Evolutionary conservation across 169 alveolate species (phyloP), one percentile per base, ranked within the genome.

Genomic region (Besnoitia besnoiti): DNA sequence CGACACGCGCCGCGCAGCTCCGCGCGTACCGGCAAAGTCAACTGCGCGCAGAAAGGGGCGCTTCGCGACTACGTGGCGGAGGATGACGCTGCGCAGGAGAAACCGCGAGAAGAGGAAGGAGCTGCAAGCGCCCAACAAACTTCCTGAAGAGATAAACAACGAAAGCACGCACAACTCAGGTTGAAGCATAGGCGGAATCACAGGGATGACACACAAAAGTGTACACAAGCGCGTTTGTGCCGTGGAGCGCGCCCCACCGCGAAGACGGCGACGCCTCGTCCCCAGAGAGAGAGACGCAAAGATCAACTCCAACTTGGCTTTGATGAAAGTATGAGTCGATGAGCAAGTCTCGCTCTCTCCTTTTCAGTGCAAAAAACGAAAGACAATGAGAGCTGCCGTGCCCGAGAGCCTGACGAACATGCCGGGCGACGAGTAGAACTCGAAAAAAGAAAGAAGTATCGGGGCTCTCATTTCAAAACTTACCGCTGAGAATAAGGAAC

Each of bases 401-500:
- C 24, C 59, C 59, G 59, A 49, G 59, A 49, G 59, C 24, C 59
- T 16, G 59, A 16, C 59, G 59, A 49, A n/a, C n/a, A n/a, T n/a
- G n/a, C n/a, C 16, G 27, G 85, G 50, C 16, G 85, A 27, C 46
- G 50, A 7, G 50, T 16, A 40, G 33, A 35, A 35, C 24, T 40
- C 51, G 33, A 5, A 7, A 14, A 30, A 47, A 75, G 85, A 39
- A 40, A 75, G 40, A 61, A 19, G 55, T 49, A 49, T 49, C 14
- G 24, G 5, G 55, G 55, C 4, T 2, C n/a, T 3, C 19, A 77
- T 7, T 3, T 44, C 44, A 30, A 24, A n/a, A 30, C 87, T 77
- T 21, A 77, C 87, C 87, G 33, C 10, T 39, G 87, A 77, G 87
- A 77, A 77, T 77, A 39, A 77, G 87, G 59, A 16, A 21, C 35